Evolutionary conservation across 352 stramenopile genomes (phyloP).

Genomic region (Pythium folliculosum): DNA sequence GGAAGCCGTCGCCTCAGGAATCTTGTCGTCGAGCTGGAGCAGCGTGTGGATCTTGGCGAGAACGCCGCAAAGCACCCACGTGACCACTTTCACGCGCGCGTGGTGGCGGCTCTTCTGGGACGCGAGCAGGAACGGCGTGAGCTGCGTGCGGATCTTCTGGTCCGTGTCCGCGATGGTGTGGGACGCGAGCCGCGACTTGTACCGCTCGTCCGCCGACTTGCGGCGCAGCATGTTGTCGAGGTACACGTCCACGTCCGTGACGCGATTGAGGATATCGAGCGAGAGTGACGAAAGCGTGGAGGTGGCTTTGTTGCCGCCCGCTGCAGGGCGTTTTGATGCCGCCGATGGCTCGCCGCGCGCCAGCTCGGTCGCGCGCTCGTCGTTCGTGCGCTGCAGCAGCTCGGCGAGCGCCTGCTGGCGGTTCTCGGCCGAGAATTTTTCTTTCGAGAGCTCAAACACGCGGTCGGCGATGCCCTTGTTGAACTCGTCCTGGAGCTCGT

Average conservation of each 20-base stretch:
- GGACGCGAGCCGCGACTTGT: constrained; percentile 54
- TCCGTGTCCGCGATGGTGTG: constrained; percentile 76
- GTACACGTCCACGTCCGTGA: constrained; percentile 84
- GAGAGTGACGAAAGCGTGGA: constrained; percentile 63
- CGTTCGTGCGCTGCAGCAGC: constrained; percentile 41
- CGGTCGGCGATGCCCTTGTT: constrained; percentile 73
- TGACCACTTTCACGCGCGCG: constrained; percentile 82
- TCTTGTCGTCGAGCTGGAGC: constrained; percentile 68
- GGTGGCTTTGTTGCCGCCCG: constrained; percentile 4
- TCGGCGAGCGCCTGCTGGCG: constrained; percentile 70
- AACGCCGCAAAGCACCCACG: constrained; percentile 84
- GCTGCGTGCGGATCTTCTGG: constrained; percentile 74
- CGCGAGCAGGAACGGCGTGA: constrained; percentile 70
- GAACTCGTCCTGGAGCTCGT: constrained; percentile 79
- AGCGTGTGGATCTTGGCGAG: constrained; percentile 85
- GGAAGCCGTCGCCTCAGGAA: constrained; percentile 37
- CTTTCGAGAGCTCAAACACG: constrained; percentile 83
- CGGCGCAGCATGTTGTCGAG: constrained; percentile 77
- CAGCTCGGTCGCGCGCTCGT: constrained; percentile 22
- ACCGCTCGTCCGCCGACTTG: constrained; percentile 43
- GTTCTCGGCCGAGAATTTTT: constrained; percentile 86
- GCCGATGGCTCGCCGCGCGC: constrained; percentile 12
- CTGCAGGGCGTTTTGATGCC: background rate
- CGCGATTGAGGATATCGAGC: constrained; percentile 76
- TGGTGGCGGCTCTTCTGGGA: constrained; percentile 80